Conservation (phyloP, 1,284 basidiomycete genomes). For the Amylostereum areolatum region DNA sequence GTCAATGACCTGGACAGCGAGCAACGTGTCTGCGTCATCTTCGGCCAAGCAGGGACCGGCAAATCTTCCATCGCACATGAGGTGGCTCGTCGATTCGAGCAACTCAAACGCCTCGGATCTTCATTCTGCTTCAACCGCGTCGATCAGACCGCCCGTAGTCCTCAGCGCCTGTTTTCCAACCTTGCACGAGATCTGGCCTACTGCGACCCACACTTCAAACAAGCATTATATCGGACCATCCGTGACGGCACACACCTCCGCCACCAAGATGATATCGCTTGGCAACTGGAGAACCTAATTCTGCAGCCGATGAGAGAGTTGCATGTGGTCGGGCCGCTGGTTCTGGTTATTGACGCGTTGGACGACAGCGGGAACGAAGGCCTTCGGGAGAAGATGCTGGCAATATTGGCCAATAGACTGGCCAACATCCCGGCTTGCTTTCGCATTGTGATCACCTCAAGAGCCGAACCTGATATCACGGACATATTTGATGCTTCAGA, state of each 20-base stretch:
- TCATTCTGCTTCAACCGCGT: constrained; percentile 12
- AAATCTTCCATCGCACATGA: constrained; percentile 14
- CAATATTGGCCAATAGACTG: constrained; percentile 2
- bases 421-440: constrained; percentile 7
- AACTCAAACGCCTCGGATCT: constrained; percentile 10
- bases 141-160: no score
- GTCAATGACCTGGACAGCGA: neutral
- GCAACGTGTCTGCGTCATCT: constrained; percentile 7
- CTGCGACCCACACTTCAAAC: no score
- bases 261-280: constrained; percentile 6
- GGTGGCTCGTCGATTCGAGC: constrained; percentile 5
- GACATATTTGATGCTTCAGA: no score
- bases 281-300: no score
- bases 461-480: constrained; percentile 8
- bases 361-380: constrained; percentile 10
- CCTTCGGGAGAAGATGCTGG: neutral
- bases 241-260: no score
- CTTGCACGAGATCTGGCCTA: no score
- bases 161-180: no score
- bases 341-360: constrained; percentile 10
- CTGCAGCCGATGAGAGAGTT: neutral
- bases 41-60: constrained; percentile 9
- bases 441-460: constrained; percentile 9
- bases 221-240: no score
- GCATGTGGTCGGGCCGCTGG: neutral